These are phyloP conservation scores for Chenopodium formosanum DNA, from an alignment of 148 eudicot species.

Conservation along the genomic window DNA sequence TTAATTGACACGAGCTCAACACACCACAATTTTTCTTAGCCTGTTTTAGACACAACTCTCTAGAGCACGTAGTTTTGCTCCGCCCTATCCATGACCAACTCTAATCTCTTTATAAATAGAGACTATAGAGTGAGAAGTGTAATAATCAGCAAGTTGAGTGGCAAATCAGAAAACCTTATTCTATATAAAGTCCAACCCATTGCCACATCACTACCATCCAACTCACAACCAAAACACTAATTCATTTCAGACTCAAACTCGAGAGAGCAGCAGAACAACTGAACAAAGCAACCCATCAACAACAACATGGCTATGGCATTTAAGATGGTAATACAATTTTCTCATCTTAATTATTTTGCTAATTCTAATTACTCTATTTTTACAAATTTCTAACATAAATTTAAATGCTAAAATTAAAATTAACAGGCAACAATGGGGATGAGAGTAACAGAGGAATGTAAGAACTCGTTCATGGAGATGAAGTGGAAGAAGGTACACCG, in stretches of 20 bases:
- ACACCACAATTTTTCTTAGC: too few species aligned
- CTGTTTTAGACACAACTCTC: too few species aligned
- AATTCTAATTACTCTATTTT: neutral
- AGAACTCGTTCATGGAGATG: constrained; percentile 96
- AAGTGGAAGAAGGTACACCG: constrained; percentile 92
- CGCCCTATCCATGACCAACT: too few species aligned
- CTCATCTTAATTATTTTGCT: neutral
- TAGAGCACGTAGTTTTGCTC: too few species aligned
- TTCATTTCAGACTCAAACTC: too few species aligned
- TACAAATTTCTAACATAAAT: neutral
- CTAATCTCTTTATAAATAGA: too few species aligned
- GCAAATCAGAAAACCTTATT: constrained; percentile 5
- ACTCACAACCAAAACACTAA: constrained; percentile 14
- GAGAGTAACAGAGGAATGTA: constrained; percentile 90
- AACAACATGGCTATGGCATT: constrained; percentile 87
- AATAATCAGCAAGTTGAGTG: constrained; percentile 10
- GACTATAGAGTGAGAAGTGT: neutral
- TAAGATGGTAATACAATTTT: constrained; percentile 61
- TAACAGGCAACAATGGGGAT: constrained; percentile 77
- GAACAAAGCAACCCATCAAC: neutral
- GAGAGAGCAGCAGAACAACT: neutral
- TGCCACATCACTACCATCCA: constrained; percentile 32
- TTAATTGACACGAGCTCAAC: too few species aligned
- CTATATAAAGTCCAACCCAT: constrained; percentile 20
- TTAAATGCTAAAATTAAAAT: neutral